Evolutionary conservation across 202 grass and related monocot genomes (phyloP), one percentile per base, ranked within the genome.

Genomic region (Zoysia matrella): DNA sequence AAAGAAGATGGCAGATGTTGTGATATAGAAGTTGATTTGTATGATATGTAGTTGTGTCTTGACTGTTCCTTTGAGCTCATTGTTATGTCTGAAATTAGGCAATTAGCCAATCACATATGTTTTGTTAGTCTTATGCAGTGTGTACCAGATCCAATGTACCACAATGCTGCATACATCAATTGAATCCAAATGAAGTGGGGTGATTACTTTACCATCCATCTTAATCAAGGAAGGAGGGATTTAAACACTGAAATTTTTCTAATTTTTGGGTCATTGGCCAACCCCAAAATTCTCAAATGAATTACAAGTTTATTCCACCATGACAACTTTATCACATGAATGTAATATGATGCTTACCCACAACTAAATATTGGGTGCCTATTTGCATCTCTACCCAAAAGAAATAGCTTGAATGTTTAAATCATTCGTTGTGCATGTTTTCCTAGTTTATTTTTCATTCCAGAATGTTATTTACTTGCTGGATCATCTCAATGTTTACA

Each of bases 11-110:
- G 77, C 47, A 56, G 62, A 73, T 76, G 63, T 66, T 80, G 47
- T 86, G 74, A 52, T 86, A 72, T 86, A 86, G 70, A 72, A 65
- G 46, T 80, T 80, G 69, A 80, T 87, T 70, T 9, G 0, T 80
- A 39, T 71, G 57, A 76, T 75, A 5, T 79, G 63, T 90, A 80
- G 88, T 41, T 71, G 70, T 71, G 70, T 65, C 71, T 90, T 36
- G 74, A 87, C 80, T 80, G 64, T 80, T 67, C 65, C 66, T 22
- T 49, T 60, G 71, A 57, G 55, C 42, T 86, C 55, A 58, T 53
- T 53, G 44, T 65, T 75, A 57, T 75, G 56, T 80, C 80, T 58
- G 50, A 69, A 53, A 85, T 69, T 86, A 86, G 80, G 75, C 67
- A 49, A 64, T 75, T 90, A 65, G 69, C 69, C 52, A 30, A 73